These are phyloP conservation scores for Dendrobium chrysotoxum DNA, from an alignment of 106 monocot species.

Conservation along the genomic window DNA sequence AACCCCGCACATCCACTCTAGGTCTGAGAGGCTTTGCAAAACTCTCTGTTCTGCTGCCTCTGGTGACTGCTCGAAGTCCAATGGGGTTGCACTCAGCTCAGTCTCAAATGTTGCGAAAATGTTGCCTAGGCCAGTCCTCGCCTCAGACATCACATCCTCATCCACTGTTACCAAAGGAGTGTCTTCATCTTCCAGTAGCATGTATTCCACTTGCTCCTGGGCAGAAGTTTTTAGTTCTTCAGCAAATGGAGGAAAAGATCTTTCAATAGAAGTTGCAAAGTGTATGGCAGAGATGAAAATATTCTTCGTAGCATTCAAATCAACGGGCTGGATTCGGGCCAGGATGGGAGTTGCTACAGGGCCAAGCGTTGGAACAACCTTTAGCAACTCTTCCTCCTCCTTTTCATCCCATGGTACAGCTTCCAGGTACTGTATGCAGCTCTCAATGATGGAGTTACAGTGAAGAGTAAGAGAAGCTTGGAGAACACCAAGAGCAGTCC, in stretches of 20 bases:
- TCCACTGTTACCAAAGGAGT: slow-evolving; percentile 51
- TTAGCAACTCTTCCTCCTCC: slow-evolving; percentile 88
- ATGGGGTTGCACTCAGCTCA: slow-evolving; percentile 31
- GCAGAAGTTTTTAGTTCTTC: slow-evolving; percentile 87
- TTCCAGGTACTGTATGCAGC: slow-evolving; percentile 74
- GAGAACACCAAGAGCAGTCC: slow-evolving; percentile 74
- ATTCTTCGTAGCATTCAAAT: slow-evolving; percentile 56
- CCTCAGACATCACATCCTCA: slow-evolving; percentile 54
- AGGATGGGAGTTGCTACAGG: slow-evolving; percentile 36
- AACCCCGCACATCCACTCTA: slow-evolving; percentile 71
- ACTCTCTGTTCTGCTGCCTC: slow-evolving; percentile 48
- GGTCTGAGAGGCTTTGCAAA: slow-evolving; percentile 47
- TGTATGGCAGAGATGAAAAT: slow-evolving; percentile 83
- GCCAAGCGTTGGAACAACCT: slow-evolving; percentile 47
- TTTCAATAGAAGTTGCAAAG: slow-evolving; percentile 47
- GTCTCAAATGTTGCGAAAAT: slow-evolving; percentile 46
- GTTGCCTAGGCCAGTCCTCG: slow-evolving; percentile 38
- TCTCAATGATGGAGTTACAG: slow-evolving; percentile 43
- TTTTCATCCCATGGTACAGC: slow-evolving; percentile 94
- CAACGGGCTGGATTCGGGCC: slow-evolving; percentile 54
- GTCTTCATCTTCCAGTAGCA: slow-evolving; percentile 80
- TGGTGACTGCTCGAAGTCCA: slow-evolving; percentile 19
- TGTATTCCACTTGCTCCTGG: slow-evolving; percentile 91
- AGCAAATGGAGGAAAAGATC: slow-evolving; percentile 46
- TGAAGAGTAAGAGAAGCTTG: slow-evolving; percentile 53